Percentiles rank a stretch among this genome's conserved stretches.
phyloP scores from a whole-genome alignment of 2,329 filamentous ascomycete genomes.

The Reticulascus tulasneorum region DNA sequence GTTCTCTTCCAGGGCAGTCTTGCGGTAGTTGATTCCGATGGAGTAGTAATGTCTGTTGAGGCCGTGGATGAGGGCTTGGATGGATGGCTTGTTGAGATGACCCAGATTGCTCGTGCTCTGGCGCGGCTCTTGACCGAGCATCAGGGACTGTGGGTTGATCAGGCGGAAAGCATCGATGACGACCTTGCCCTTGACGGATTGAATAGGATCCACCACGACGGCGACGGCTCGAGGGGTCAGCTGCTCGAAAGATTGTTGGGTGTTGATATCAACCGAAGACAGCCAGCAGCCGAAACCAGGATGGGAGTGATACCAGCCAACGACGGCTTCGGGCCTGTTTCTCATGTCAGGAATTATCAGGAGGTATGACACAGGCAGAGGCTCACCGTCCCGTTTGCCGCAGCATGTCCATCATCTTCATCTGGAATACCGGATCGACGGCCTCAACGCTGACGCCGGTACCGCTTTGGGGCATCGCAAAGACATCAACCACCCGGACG shows the following conservation, averaged over 20 bases:
- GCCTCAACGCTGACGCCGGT: slow-evolving; percentile 98
- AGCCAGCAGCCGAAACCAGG: slow-evolving; percentile 99
- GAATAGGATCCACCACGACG: slow-evolving; percentile 96
- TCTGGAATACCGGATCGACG: slow-evolving; percentile 97
- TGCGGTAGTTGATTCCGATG: slow-evolving; percentile 96
- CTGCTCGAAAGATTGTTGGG: slow-evolving; percentile 99
- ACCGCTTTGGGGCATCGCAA: slow-evolving; percentile 98
- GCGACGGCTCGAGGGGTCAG: slow-evolving; percentile 94
- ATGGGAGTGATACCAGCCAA: slow-evolving; percentile 99
- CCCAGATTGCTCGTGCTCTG: slow-evolving; percentile 98
- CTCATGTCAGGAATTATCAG: slow-evolving; percentile 7
- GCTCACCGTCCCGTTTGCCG: slow-evolving; percentile 88
- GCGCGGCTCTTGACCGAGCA: slow-evolving; percentile 95
- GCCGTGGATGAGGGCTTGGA: slow-evolving; percentile 96
- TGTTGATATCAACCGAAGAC: slow-evolving; percentile 98
- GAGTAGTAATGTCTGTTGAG: slow-evolving; percentile 99
- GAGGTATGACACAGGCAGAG: not conserved
- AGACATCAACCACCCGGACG: slow-evolving; percentile 95
- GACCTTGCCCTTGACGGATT: slow-evolving; percentile 99
- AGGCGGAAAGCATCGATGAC: slow-evolving; percentile 98
- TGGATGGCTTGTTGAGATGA: slow-evolving; percentile 98
- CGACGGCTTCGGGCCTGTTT: slow-evolving; percentile 84
- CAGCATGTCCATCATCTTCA: slow-evolving; percentile 99
- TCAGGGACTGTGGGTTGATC: slow-evolving; percentile 95
- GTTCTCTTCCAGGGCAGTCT: slow-evolving; percentile 96